A percentile compares a stretch with the other conserved stretches of the same genome.
phyloP scores from a whole-genome alignment of 140 eudicot genomes.

The Flaveria floridana region DNA sequence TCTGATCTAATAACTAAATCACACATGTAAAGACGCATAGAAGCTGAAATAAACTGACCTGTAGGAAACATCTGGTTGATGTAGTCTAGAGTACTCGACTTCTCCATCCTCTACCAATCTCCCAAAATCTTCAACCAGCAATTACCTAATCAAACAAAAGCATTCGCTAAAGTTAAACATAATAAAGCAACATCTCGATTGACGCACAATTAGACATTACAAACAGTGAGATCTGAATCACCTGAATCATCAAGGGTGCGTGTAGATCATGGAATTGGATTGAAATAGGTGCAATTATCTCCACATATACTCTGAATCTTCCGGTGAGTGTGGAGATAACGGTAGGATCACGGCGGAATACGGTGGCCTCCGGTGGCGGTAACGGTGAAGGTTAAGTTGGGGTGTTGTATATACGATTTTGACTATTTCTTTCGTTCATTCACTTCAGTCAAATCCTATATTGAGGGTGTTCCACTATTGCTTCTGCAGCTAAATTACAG shows the following conservation, averaged over 20 bases:
- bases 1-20: conserved; percentile 21
- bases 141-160: conserved; percentile 30
- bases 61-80: conserved; percentile 99
- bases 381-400: conserved; percentile 33
- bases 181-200: conserved; percentile 10
- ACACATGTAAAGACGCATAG: not conserved
- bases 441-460: conserved; percentile 35
- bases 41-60: conserved; percentile 42
- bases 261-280: conserved; percentile 30
- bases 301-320: not conserved
- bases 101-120: conserved; percentile 45
- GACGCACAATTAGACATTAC: conserved; percentile 30
- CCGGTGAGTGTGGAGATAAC: conserved; percentile 22
- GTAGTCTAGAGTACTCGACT: conserved; percentile 82
- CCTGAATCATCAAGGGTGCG: conserved; percentile 25
- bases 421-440: conserved; percentile 23
- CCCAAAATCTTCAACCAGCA: conserved; percentile 5
- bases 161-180: conserved; percentile 1
- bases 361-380: conserved; percentile 29
- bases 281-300: not conserved
- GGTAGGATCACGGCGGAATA: conserved; percentile 24
- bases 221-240: conserved; percentile 32
- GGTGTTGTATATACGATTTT: conserved; percentile 25
- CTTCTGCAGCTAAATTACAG: not conserved
- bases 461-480: not conserved